Percentiles rank a stretch among this genome's conserved stretches.
These are phyloP conservation scores for Linderniella brevidens DNA, from an alignment of 257 asterid genomes.

Conservation along the genomic window DNA sequence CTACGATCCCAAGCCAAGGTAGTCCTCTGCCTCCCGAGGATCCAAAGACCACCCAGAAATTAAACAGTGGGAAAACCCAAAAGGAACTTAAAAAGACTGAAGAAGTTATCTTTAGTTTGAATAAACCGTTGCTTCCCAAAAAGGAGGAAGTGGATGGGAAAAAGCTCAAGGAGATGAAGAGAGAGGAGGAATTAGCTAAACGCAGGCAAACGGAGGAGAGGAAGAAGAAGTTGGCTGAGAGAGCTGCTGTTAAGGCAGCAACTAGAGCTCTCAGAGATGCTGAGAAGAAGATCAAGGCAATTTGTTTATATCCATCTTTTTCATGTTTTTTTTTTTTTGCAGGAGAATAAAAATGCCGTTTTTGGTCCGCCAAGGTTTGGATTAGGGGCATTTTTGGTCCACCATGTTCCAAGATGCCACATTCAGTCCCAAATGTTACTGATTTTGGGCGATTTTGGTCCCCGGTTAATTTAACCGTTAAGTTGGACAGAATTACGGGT, in stretches of 20 bases:
- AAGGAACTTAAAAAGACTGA: slow-evolving; percentile 30
- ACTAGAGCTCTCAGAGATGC: slow-evolving; percentile 72
- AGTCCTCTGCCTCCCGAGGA: slow-evolving; percentile 17
- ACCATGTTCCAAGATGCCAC: too few species aligned
- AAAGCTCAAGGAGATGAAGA: slow-evolving; percentile 47
- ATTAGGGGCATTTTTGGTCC: too few species aligned
- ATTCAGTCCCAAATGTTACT: too few species aligned
- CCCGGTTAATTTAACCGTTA: too few species aligned
- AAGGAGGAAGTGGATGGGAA: slow-evolving; percentile 31
- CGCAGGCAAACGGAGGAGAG: slow-evolving; percentile 54
- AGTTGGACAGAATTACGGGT: too few species aligned
- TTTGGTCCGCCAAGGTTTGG: too few species aligned
- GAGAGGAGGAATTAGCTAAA: slow-evolving; percentile 65
- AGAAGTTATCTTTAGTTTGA: slow-evolving; percentile 14
- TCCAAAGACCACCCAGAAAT: slow-evolving; percentile 25
- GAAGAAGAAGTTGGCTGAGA: slow-evolving; percentile 61
- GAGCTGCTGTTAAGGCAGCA: slow-evolving; percentile 69
- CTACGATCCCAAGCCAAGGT: slow-evolving; percentile 4
- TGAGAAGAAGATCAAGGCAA: slow-evolving; percentile 88
- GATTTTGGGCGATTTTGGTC: too few species aligned
- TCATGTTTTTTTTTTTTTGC: too few species aligned
- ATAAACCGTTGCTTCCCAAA: slow-evolving; percentile 20
- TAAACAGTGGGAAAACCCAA: slow-evolving; percentile 17
- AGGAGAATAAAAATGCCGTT: too few species aligned
- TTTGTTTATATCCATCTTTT: too few species aligned